Conservation (phyloP, 2,329 filamentous ascomycete species). For the Pseudopithomyces maydicus region DNA sequence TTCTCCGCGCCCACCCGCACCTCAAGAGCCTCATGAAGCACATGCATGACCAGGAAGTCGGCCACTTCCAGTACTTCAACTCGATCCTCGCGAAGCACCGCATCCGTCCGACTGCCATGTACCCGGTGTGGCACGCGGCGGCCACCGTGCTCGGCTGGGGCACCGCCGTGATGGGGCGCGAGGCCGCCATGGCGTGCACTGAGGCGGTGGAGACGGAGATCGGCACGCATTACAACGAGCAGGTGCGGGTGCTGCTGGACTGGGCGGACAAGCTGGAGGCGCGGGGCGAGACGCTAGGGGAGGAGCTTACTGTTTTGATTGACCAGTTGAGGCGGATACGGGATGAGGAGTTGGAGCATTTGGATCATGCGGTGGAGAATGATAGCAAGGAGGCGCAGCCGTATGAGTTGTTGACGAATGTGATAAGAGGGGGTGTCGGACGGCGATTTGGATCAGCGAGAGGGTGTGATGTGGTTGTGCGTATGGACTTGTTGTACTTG, state of each 20-base stretch:
- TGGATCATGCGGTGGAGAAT: slow-evolving; percentile 93
- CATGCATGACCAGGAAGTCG: slow-evolving; percentile 97
- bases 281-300: slow-evolving; percentile 78
- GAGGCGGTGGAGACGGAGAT: slow-evolving; percentile 99
- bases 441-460: slow-evolving; percentile 92
- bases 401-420: slow-evolving; percentile 84
- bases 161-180: slow-evolving; percentile 84
- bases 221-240: slow-evolving; percentile 91
- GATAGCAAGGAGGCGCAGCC: slow-evolving; percentile 89
- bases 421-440: slow-evolving; percentile 90
- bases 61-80: slow-evolving; percentile 87
- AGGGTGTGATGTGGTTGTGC: slow-evolving; percentile 57
- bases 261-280: slow-evolving; percentile 79
- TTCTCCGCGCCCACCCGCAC: slow-evolving; percentile 81
- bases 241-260: slow-evolving; percentile 79
- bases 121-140: slow-evolving; percentile 83
- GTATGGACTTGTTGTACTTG: no score
- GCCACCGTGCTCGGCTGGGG: slow-evolving; percentile 85
- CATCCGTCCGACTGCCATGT: slow-evolving; percentile 89
- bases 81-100: slow-evolving; percentile 80
- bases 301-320: slow-evolving; percentile 76
- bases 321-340: slow-evolving; percentile 78
- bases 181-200: slow-evolving; percentile 98
- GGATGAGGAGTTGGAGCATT: slow-evolving; percentile 95
- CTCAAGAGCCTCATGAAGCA: slow-evolving; percentile 90